Base-by-base conservation (phyloP, 345 rosid species). In the Lumnitzera littorea region DNA sequence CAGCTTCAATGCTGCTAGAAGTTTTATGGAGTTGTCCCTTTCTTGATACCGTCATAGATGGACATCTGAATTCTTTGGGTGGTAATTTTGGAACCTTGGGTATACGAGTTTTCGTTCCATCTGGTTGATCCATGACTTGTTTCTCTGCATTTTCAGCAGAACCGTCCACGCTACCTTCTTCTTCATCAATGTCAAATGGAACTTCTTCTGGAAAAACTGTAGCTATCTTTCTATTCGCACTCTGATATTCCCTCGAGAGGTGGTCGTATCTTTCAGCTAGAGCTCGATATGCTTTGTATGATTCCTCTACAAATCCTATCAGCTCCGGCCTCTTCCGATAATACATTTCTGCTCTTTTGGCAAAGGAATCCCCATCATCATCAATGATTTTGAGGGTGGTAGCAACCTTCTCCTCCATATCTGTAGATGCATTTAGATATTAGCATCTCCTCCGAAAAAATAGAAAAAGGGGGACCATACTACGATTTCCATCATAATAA, bases 31-130 rank as follows among this genome's bases (percentile, higher is more conserved):
- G 78, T 43, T 71, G 74, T 53, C 70, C 78, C 62, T 80, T 78
- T 55, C 77, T 78, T 0, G 78, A 60, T 56, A 55, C 47, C 57
- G 62, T 25, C 71, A 61, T 53, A 46, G 86, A 67, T 1, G 60
- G 77, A 61, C 70, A 74, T 66, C 72, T 68, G 58, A 79, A 74
- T 17, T 82, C 81, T 59, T 79, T 80, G 68, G 48, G 79, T 5
- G 84, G 85, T 51, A 66, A 48, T 16, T 60, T 62, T 0, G 90
- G 85, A 49, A 77, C 85, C 50, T 70, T 68, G 6, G 87, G 87
- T 53, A 85, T 64, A 46, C 64, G 57, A 29, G 64, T 61, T 20
- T 73, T 80, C 0, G 78, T 63, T 5, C 43, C 12, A 0, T 61
- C 58, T 25, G 71, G 65, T 23, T 9, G 72, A 51, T 51, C 64